phyloP scores from a whole-genome alignment of 192 early-diverging fungal species.

The Haplosporangium gracile region DNA sequence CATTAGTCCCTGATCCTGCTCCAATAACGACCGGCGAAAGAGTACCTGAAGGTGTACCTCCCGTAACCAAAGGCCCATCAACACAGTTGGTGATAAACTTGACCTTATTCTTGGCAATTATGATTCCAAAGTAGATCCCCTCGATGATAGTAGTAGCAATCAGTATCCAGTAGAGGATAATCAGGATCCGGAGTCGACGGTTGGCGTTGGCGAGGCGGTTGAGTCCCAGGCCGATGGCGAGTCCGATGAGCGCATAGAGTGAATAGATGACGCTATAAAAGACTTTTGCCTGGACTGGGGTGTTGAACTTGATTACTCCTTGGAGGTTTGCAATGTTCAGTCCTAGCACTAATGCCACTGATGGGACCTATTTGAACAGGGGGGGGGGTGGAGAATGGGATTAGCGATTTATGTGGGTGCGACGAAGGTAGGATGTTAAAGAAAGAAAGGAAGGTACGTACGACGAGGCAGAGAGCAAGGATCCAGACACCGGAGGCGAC shows the following conservation, averaged over 20 bases:
- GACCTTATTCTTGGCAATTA: slow-evolving; percentile 39
- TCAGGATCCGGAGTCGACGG: slow-evolving; percentile 22
- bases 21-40: background rate
- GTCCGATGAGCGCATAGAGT: slow-evolving; percentile 30
- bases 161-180: slow-evolving; percentile 42
- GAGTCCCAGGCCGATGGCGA: slow-evolving; percentile 2
- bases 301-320: slow-evolving; percentile 23
- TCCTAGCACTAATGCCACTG: slow-evolving; percentile 18
- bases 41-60: background rate
- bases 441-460: background rate
- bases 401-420: background rate
- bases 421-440: background rate
- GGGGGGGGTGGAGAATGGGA: no score
- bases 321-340: slow-evolving; percentile 32
- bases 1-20: background rate
- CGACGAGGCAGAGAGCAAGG: slow-evolving; percentile 19
- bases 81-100: slow-evolving; percentile 39
- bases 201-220: background rate
- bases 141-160: slow-evolving; percentile 27
- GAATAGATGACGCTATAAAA: slow-evolving; percentile 33
- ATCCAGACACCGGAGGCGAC: slow-evolving; percentile 27
- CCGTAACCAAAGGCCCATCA: background rate
- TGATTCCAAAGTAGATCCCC: slow-evolving; percentile 50
- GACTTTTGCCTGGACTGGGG: slow-evolving; percentile 27
- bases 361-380: slow-evolving; percentile 27